Percentiles rank a stretch among this genome's conserved stretches.
Evolutionary conservation across 1,284 basidiomycete species (phyloP).

Genomic region (Trametes versicolor): DNA sequence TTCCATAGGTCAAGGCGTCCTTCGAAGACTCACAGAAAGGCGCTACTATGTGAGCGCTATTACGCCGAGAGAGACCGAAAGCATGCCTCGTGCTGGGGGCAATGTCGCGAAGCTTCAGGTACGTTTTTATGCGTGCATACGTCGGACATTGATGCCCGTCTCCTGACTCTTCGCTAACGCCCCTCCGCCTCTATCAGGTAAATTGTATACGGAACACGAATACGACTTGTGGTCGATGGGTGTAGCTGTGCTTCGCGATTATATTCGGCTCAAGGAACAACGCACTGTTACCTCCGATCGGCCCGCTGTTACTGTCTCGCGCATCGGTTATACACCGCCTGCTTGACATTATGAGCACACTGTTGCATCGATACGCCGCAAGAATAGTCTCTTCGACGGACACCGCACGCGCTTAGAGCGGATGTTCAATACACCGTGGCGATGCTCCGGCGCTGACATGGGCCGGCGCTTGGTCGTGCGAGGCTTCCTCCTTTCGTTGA

Average conservation of each 20-base stretch:
- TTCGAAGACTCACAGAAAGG: constrained; percentile 22
- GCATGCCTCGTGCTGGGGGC: not conserved
- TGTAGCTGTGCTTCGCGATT: not conserved
- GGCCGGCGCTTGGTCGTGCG: not conserved
- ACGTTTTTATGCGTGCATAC: not conserved
- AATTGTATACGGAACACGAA: constrained; percentile 4
- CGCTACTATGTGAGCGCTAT: not conserved
- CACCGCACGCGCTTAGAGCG: constrained; percentile 4
- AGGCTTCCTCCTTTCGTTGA: not conserved
- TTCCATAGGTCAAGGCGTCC: constrained; percentile 28
- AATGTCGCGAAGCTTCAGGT: not conserved
- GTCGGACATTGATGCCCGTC: not conserved
- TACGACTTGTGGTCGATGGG: not conserved
- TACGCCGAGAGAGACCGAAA: not conserved
- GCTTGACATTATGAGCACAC: not conserved
- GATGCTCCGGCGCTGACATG: constrained; percentile 1
- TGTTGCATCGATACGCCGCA: not conserved
- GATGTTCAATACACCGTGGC: constrained; percentile 1
- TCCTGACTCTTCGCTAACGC: not conserved
- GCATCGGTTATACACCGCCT: not conserved
- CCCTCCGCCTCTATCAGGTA: not conserved
- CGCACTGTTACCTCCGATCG: not conserved
- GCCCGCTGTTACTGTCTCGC: too few species aligned
- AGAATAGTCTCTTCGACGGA: constrained; percentile 6
- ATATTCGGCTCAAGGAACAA: not conserved